Conservation (phyloP, 345 rosid genomes). For the Salix brachista region DNA sequence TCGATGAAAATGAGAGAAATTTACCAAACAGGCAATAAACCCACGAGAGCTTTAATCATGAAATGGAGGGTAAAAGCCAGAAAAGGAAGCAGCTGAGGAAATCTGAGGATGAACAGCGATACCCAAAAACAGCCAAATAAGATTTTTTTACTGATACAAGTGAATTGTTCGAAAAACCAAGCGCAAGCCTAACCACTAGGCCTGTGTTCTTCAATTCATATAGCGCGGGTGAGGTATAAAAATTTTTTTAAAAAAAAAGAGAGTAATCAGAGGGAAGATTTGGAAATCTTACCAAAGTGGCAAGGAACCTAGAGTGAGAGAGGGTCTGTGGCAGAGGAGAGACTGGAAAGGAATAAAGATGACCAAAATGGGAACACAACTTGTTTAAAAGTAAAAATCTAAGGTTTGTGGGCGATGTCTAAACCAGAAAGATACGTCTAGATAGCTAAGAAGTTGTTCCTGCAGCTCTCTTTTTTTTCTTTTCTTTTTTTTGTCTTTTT, state of each 20-base stretch:
- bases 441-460: neutral
- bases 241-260: neutral
- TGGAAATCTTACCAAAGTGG: slow-evolving; percentile 18
- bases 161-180: neutral
- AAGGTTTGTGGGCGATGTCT: neutral
- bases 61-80: neutral
- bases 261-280: neutral
- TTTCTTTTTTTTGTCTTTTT: neutral
- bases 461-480: too few species aligned
- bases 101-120: neutral
- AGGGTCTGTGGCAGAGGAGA: neutral
- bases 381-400: neutral
- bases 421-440: neutral
- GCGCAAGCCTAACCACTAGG: neutral
- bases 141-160: neutral
- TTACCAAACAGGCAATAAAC: slow-evolving; percentile 21
- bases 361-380: neutral
- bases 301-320: neutral
- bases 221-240: neutral
- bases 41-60: slow-evolving; percentile 1
- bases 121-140: neutral
- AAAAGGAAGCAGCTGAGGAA: slow-evolving; percentile 9
- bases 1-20: neutral
- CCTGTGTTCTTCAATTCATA: neutral
- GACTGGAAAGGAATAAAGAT: neutral